Base-by-base conservation (phyloP, 345 rosid genomes). In the Nasturtium officinale region DNA sequence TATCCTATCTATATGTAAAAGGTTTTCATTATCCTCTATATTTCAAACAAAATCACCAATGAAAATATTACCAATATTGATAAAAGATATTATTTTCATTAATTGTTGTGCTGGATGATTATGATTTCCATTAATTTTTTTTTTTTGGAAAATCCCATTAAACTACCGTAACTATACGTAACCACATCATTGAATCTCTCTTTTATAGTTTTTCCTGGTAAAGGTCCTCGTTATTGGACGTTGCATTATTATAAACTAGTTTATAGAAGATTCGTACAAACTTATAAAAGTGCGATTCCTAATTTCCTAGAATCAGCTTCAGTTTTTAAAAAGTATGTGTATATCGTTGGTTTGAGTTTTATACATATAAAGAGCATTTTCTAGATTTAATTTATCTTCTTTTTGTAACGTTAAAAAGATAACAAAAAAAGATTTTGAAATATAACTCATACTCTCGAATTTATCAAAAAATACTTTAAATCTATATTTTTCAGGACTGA, bases 401-500 rank as follows among this genome's bases (percentile, higher is more conserved):
- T 38, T 40, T 40, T 3, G 16, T 40, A 12, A 13, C 16, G 45
- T 40, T 13, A 40, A 13, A 4, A 12, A 40, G 11, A 13, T 0
- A 6, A 40, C 13, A 6, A 42, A 42, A 13, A 40, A 40, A 40
- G 12, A 40, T 13, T 35, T 47, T 52, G 8, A 23, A 16, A 5
- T 35, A 29, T 23, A 23, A 32, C 10, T 30, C 29, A 16, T 30
- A 23, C 17, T 33, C 15, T 42, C 45, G 7, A 37, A 37, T 37
- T 10, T 3, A 10, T 9, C 25, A 23, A 38, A 12, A 40, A 15
- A 5, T 42, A 42, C 45, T 40, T 40, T 0, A 42, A 13, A 40
- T 38, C 5, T 43, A 5, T 43, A 5, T 58, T 37, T 48, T n/a
- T 4, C 17, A 88, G 93, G 61, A 59, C 55, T 70, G 93, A 88